Evolutionary conservation across 257 asterid genomes (phyloP), one percentile per base, ranked within the genome.

Genomic region (Misopates orontium): DNA sequence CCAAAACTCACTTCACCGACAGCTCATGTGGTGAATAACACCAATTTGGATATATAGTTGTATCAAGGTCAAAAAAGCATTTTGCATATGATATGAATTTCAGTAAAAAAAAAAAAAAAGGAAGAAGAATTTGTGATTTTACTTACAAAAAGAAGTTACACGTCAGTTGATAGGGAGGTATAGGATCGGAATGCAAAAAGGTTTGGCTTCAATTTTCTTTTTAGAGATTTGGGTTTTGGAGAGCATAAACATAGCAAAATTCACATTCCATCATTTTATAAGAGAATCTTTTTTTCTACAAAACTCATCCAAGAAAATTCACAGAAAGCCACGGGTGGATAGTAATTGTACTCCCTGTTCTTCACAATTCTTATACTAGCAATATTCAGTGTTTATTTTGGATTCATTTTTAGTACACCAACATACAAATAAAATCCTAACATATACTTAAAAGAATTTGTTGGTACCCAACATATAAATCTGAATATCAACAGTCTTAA

Each of bases 191-290:
- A 14, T 14, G 18, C 39, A 3, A 20, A 23, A 70, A 54, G 13
- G 15, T 3, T 70, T 15, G 16, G 4, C 44, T n/a, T 23, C 10
- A 24, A 13, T 52, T 61, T 53, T 53, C 42, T 44, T 18, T 51
- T n/a, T 20, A 70, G 8, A 36, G 54, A 73, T 62, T 4, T 9
- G 8, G 1, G 8, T 36, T 36, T 60, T 66, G 44, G 44, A 51
- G 21, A 8, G 40, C 68, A 56, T 42, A 48, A 58, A 21, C 24
- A 16, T 23, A 25, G 42, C 40, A 40, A 32, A 39, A 18, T 45
- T 60, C 32, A 74, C 67, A 44, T 45, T 62, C 62, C 41, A 19
- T 23, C 50, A 14, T 61, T 60, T 47, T 22, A 70, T 36, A 50
- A 22, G 40, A 36, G n/a, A 24, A 59, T 64, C 60, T 48, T 11